phyloP scores from a whole-genome alignment of 768 basidiomycete species.

The Piloderma croceum region DNA sequence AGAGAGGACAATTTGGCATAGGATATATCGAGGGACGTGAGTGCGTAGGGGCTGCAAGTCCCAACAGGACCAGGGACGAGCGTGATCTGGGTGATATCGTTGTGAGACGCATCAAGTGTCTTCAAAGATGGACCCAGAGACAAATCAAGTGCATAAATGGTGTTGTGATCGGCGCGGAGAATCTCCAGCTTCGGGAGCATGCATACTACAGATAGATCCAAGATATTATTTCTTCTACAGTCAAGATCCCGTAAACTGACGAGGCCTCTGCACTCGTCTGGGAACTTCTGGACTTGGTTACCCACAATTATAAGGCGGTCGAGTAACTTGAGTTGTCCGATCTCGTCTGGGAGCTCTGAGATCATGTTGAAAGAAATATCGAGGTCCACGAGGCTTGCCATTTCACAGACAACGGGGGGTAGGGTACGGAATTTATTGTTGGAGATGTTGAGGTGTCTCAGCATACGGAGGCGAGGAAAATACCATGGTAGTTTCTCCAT shows the following conservation, averaged over 20 bases:
- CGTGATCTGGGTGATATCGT: conserved; percentile 80
- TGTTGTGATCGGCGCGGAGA: conserved; percentile 79
- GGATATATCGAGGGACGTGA: conserved; percentile 81
- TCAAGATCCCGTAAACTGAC: conserved; percentile 66
- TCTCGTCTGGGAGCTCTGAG: conserved; percentile 70
- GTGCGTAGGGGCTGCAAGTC: conserved; percentile 39
- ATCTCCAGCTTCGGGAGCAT: conserved; percentile 62
- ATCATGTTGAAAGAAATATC: conserved; percentile 95
- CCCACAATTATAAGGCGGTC: conserved; percentile 79
- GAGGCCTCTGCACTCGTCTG: conserved; percentile 52
- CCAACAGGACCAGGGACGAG: conserved; percentile 47
- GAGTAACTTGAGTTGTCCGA: conserved; percentile 63
- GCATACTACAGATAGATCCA: conserved; percentile 65
- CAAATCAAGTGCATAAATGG: conserved; percentile 74
- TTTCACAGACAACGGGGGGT: conserved; percentile 68
- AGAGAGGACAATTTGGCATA: conserved; percentile 83
- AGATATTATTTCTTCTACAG: conserved; percentile 79
- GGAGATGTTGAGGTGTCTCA: conserved; percentile 84
- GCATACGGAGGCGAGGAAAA: conserved; percentile 65
- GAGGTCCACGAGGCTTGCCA: conserved; percentile 72
- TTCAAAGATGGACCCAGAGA: conserved; percentile 62
- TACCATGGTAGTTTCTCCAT: conserved; percentile 82
- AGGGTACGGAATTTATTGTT: conserved; percentile 87
- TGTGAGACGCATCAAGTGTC: conserved; percentile 73
- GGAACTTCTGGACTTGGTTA: conserved; percentile 73